A percentile compares a stretch with the other conserved stretches of the same genome.
phyloP scores from a whole-genome alignment of 805 yeast species.

The Allodekkera sacchari region DNA sequence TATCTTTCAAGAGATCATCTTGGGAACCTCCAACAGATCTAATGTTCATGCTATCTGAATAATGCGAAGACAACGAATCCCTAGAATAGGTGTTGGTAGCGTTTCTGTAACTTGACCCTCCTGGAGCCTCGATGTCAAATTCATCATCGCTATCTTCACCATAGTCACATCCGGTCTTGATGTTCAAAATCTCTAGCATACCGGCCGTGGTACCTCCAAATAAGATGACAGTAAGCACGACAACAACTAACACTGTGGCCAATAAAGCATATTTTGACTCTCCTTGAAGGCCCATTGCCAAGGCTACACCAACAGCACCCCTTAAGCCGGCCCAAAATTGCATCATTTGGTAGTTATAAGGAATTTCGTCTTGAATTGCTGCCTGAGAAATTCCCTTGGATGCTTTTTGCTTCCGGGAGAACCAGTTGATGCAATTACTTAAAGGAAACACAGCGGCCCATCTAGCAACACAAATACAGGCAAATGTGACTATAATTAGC shows the following conservation, averaged over 20 bases:
- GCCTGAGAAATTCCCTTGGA: slow-evolving; percentile 28
- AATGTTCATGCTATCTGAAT: slow-evolving; percentile 13
- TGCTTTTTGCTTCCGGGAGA: slow-evolving; percentile 52
- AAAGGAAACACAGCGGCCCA: slow-evolving; percentile 98
- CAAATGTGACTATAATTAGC: slow-evolving; percentile 80
- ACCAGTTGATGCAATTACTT: slow-evolving; percentile 75
- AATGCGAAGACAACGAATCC: slow-evolving; percentile 11
- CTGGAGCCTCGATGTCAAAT: slow-evolving; percentile 80
- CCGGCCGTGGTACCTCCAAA: slow-evolving; percentile 99
- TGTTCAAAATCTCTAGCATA: slow-evolving; percentile 91
- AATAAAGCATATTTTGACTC: slow-evolving; percentile 80
- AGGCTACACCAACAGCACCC: slow-evolving; percentile 99
- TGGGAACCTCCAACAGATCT: slow-evolving; percentile 19
- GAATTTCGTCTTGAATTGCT: slow-evolving; percentile 72
- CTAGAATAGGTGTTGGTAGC: slow-evolving; percentile 2
- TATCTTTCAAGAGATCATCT: slow-evolving; percentile 22
- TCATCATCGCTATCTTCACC: slow-evolving; percentile 78
- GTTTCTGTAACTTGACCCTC: slow-evolving; percentile 2
- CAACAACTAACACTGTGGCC: slow-evolving; percentile 95
- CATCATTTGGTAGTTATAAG: slow-evolving; percentile 96
- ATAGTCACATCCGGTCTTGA: slow-evolving; percentile 86
- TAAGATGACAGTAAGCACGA: slow-evolving; percentile 87
- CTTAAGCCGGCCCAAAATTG: slow-evolving; percentile 98
- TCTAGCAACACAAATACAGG: slow-evolving; percentile 88
- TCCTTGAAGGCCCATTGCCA: slow-evolving; percentile 96